These are phyloP conservation scores for Aspergillus sparsus DNA, from an alignment of 495 filamentous ascomycete species.

Conservation along the genomic window DNA sequence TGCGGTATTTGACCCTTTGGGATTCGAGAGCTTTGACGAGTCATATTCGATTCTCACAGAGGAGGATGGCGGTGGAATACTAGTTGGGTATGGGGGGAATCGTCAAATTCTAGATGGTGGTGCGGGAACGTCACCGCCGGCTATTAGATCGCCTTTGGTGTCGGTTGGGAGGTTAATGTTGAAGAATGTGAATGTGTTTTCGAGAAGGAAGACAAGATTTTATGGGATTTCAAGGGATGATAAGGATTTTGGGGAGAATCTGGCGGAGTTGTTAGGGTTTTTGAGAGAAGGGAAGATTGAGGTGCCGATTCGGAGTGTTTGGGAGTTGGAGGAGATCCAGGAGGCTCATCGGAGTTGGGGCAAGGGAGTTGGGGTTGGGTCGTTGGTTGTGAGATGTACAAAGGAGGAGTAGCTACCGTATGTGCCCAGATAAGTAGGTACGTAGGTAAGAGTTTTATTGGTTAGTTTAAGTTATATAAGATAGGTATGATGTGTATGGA, in stretches of 20 bases:
- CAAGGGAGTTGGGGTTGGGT: neutral
- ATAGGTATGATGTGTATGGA: too few species aligned
- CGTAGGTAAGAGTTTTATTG: too few species aligned
- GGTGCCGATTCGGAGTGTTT: neutral
- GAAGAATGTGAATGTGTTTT: conserved; percentile 1
- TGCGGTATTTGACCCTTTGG: neutral
- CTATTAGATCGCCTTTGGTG: neutral
- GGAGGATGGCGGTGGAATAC: neutral
- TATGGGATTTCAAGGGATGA: conserved; percentile 1
- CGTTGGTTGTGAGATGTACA: neutral
- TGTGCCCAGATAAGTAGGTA: too few species aligned
- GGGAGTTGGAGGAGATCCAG: conserved; percentile 1
- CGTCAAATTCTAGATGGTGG: neutral
- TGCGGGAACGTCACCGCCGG: neutral
- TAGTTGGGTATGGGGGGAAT: conserved; percentile 1
- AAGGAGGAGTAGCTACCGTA: too few species aligned
- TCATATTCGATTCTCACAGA: neutral
- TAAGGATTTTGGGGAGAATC: neutral
- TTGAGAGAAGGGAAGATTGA: neutral
- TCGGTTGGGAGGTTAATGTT: neutral
- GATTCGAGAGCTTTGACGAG: conserved; percentile 1
- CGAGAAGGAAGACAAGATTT: neutral
- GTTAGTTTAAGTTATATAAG: too few species aligned
- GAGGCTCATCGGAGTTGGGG: conserved; percentile 1
- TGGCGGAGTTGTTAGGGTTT: conserved; percentile 1